These are phyloP conservation scores for Psidium friedrichsthalianum DNA, from an alignment of 345 rosid species.

Conservation along the genomic window DNA sequence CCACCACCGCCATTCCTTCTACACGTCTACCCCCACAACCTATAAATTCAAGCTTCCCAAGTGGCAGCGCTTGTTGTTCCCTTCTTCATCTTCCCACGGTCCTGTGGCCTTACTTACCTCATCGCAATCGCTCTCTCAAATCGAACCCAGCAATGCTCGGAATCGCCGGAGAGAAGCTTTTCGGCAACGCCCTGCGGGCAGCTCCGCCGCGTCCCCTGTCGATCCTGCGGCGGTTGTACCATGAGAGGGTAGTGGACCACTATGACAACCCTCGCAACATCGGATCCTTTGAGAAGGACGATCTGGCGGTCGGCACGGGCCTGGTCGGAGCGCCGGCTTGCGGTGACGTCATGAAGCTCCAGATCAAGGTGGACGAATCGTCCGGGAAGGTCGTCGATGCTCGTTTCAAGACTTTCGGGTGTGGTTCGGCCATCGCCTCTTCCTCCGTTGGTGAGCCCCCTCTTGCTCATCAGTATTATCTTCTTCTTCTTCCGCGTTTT, in stretches of 20 bases:
- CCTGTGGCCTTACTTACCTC: not conserved
- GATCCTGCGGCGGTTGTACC: slow-evolving; percentile 35
- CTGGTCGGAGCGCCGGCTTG: slow-evolving; percentile 98
- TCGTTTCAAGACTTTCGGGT: slow-evolving; percentile 94
- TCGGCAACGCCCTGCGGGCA: not conserved
- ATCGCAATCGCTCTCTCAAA: not conserved
- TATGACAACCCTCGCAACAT: slow-evolving; percentile 89
- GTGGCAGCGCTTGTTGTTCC: not conserved
- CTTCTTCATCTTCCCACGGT: not conserved
- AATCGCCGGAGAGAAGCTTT: not conserved
- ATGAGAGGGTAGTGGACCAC: slow-evolving; percentile 93
- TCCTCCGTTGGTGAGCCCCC: slow-evolving; percentile 64
- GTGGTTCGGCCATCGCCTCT: slow-evolving; percentile 96
- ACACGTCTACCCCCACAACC: not conserved
- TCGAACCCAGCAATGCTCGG: not conserved
- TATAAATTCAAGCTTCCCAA: not conserved
- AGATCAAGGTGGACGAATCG: slow-evolving; percentile 77
- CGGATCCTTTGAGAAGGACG: slow-evolving; percentile 88
- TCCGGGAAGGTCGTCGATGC: slow-evolving; percentile 80
- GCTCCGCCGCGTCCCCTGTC: not conserved
- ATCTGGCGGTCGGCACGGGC: slow-evolving; percentile 70
- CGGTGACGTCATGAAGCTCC: slow-evolving; percentile 97
- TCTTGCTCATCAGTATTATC: not conserved
- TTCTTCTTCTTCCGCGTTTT: not conserved
- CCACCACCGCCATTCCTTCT: not conserved